A percentile compares a stretch with the other conserved stretches of the same genome.
phyloP scores from a whole-genome alignment of 305 asterid genomes.

The Stenogyne calaminthoides region DNA sequence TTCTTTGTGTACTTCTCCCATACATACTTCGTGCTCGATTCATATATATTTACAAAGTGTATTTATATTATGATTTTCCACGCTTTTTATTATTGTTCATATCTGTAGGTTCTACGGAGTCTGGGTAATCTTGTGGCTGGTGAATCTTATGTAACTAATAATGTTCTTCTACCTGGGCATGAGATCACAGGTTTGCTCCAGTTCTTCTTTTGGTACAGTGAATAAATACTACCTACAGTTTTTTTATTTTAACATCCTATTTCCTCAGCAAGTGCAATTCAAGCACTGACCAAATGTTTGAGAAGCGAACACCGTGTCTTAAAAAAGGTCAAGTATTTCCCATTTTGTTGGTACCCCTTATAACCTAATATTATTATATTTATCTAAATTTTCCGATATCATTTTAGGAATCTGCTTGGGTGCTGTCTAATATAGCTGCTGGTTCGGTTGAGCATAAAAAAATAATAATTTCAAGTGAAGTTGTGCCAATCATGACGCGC shows the following conservation, averaged over 20 bases:
- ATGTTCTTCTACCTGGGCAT: constrained; percentile 60
- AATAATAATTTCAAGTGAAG: constrained; percentile 76
- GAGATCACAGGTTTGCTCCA: constrained; percentile 69
- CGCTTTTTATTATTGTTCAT: background rate
- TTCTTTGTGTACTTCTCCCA: background rate
- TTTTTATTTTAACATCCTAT: constrained; percentile 27
- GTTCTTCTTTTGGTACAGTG: constrained; percentile 21
- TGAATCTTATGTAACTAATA: constrained; percentile 57
- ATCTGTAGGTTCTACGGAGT: constrained; percentile 72
- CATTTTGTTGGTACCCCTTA: background rate
- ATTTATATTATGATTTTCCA: background rate
- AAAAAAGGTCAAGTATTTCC: constrained; percentile 62
- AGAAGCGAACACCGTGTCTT: constrained; percentile 79
- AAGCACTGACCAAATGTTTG: constrained; percentile 79
- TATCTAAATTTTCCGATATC: background rate
- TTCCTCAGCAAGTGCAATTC: constrained; percentile 60
- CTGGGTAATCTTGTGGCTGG: constrained; percentile 96
- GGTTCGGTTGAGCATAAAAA: constrained; percentile 83
- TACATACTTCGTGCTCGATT: background rate
- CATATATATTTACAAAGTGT: constrained; percentile 13
- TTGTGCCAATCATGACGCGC: constrained; percentile 49
- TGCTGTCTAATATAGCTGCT: constrained; percentile 83
- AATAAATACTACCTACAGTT: constrained; percentile 13
- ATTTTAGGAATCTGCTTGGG: constrained; percentile 94
- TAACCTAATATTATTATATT: constrained; percentile 8